Base-by-base conservation (phyloP, 768 basidiomycete genomes). In the Suillus brevipes region DNA sequence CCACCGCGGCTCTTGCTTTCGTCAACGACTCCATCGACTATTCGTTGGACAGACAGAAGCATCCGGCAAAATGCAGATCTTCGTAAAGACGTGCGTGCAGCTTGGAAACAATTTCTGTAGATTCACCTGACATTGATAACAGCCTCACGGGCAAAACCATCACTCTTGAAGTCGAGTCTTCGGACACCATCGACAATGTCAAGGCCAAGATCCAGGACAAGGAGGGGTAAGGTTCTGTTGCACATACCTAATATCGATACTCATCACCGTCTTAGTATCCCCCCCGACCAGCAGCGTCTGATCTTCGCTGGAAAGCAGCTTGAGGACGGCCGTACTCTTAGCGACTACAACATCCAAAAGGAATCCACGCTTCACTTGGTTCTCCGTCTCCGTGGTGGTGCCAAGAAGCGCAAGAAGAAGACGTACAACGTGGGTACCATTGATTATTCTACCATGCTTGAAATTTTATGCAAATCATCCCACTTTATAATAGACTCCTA, bases 401-500 rank as follows among this genome's bases (percentile, higher is more conserved):
- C 89, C 71, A 98, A 98, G 90, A 99, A 99, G 89, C 90, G 97
- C 80, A 99, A 99, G 90, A 99, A 99, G 87, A 99, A 99, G 88
- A 95, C 94, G 63, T 98, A 98, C 91, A 95, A 89, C 84, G 92
- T 94, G 90, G 82, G 2, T 34, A n/a, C 2, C 16, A 57, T 23
- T 1, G 38, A 60, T 31, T 45, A 16, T 16, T 16, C 18, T 40
- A 8, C 6, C 34, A 36, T 38, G 42, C n/a, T 56, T 36, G 25
- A 60, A 25, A 62, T 66, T 37, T 45, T 69, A 45, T 71, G 43
- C 16, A 64, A 18, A 49, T 52, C 34, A 47, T 52, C 52, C 37
- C 36, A 16, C 55, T n/a, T 4, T 36, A 34, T 18, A 66, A 36
- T 72, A 92, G 91, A 97, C 95, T 75, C 95, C 95, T 80, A 97